Evolutionary conservation across 2,329 filamentous ascomycete species (phyloP), one percentile per base, ranked within the genome.

Genomic region (Ceratocystiopsis brevicomis): DNA sequence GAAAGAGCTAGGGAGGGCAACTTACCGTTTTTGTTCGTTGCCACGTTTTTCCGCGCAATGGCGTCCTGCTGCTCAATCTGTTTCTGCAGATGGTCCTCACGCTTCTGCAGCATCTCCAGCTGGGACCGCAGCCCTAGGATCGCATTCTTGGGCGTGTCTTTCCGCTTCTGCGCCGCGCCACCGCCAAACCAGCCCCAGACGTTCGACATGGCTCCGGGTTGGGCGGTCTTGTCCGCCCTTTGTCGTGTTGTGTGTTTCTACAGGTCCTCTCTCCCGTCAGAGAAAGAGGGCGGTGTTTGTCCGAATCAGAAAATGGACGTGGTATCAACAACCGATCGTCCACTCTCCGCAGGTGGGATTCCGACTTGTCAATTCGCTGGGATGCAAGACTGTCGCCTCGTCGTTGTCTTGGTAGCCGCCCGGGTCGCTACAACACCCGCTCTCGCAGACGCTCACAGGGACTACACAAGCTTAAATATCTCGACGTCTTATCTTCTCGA

Each of bases 31-130:
- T 95, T 96, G 67, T 96, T 96, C 47, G 79, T 71, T 54, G 69
- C 76, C 44, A 95, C 79, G 49, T 90, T 79, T 70, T 95, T 95
- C 61, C 83, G 73, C 38, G 90, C 90, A 51, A 92, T 73, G 35
- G 71, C 72, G 55, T 94, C 85, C 61, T 96, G 87, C 61, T 96
- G 86, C 21, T 85, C 79, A 67, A 96, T 94, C 67, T 93, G 86
- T 49, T 73, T 81, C 61, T 90, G 81, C 48, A 96, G 64, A 58
- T 96, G 85, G 61, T 76, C 82, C 68, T 96, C 87, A 47, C 88
- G 74, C 72, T 98, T 98, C 65, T 92, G 85, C 57, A 98, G 71
- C 87, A 96, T 96, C 54, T 95, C 88, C 38, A 96, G 71, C 66
- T 95, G 88, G 56, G 80, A 73, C 53, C 90, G 77, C 56, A 98